Evolutionary conservation across 2,329 filamentous ascomycete species (phyloP).

Genomic region (Pestalotiopsis sp.): DNA sequence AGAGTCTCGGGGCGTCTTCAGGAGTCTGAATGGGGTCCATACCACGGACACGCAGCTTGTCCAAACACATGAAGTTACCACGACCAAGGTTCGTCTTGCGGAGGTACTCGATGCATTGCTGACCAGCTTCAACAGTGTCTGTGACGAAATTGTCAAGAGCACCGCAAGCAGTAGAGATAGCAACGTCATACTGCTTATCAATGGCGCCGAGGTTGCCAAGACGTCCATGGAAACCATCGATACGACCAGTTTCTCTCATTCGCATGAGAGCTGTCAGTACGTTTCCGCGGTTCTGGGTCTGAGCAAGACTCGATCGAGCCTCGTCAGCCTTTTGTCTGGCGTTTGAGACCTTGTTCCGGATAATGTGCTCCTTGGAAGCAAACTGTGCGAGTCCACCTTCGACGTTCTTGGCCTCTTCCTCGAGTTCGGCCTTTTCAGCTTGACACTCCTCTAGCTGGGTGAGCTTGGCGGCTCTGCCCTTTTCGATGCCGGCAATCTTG

Average conservation of each 20-base stretch:
- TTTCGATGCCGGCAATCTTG: slow-evolving; percentile 76
- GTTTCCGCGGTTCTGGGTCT: slow-evolving; percentile 89
- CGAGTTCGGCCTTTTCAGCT: slow-evolving; percentile 69
- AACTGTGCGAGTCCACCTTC: slow-evolving; percentile 75
- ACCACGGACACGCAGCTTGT: slow-evolving; percentile 81
- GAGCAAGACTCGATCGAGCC: slow-evolving; percentile 85
- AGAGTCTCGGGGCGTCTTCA: slow-evolving; percentile 88
- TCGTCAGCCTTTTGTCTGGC: slow-evolving; percentile 95
- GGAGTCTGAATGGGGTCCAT: slow-evolving; percentile 83
- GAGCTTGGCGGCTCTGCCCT: slow-evolving; percentile 71
- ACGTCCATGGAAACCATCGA: slow-evolving; percentile 95
- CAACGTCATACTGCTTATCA: slow-evolving; percentile 91
- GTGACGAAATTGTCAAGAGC: slow-evolving; percentile 95
- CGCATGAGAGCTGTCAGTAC: slow-evolving; percentile 92
- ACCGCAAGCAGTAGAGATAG: slow-evolving; percentile 95
- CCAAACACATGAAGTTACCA: slow-evolving; percentile 94
- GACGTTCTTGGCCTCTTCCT: slow-evolving; percentile 74
- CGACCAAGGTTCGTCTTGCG: slow-evolving; percentile 96
- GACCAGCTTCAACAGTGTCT: slow-evolving; percentile 91
- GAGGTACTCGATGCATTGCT: slow-evolving; percentile 97
- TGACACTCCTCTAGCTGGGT: slow-evolving; percentile 78
- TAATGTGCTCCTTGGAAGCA: slow-evolving; percentile 75
- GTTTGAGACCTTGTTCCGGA: slow-evolving; percentile 83
- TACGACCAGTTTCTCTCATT: slow-evolving; percentile 92
- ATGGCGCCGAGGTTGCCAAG: slow-evolving; percentile 94